Base-by-base conservation (phyloP, 352 stramenopile species). In the Globisporangium nagaii region DNA sequence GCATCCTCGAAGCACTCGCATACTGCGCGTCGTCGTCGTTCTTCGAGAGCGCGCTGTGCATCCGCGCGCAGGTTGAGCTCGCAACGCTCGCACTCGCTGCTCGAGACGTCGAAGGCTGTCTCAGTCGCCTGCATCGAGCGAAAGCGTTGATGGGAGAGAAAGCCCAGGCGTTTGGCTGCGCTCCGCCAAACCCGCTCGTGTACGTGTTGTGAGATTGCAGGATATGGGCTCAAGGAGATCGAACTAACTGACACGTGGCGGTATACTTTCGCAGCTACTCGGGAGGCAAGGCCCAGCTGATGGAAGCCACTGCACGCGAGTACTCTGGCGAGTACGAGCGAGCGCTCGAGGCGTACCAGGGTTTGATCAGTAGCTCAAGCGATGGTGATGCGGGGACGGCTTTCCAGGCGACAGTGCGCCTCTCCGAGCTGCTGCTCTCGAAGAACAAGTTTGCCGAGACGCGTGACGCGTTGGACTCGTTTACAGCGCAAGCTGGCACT, bases 11-110 rank as follows among this genome's bases (percentile, higher is more conserved):
- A 58, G 80, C 70, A 0, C 64, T 89, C 19, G 74, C 72, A 9
- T 76, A 73, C 28, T 84, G 71, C 42, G 71, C 78, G 13, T 71
- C 78, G 2, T 86, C 80, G 13, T 79, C 80, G 0, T 88, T 91
- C 57, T 73, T 81, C 56, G 80, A 91, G 43, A 74, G 74, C 20
- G 50, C 66, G 25, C 53, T 88, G 20, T 89, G 78, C 25, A 65
- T 91, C 10, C 66, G 74, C 10, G 61, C 64, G 4, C 80, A 91
- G 51, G 48, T 88, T 11, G 72, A 73, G 27, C 51, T 89, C 37
- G 80, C 78, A 12, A 66, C 60, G 6, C 56, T 86, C 11, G 65
- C 74, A 4, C 62, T 89, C 15, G 35, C 37, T 6, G 41, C 49
- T 9, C 72, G 71, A 7, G 80, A 91, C 37, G 72, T 88, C 3